phyloP scores from a whole-genome alignment of 768 basidiomycete genomes.

The Naganishia randhawae region DNA sequence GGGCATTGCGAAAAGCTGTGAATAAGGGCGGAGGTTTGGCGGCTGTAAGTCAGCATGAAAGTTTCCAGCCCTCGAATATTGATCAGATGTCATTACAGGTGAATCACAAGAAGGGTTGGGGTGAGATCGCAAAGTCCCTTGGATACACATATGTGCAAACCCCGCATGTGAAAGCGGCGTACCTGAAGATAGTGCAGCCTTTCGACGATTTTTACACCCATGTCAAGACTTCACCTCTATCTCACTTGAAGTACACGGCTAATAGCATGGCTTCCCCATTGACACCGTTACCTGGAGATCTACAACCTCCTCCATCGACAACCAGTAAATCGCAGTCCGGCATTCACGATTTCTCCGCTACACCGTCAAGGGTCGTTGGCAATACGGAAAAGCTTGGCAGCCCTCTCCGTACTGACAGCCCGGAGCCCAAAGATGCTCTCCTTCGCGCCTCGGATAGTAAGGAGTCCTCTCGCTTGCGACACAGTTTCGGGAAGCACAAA shows the following conservation, averaged over 20 bases:
- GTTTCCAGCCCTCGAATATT: slow-evolving; percentile 21
- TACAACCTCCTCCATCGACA: slow-evolving; percentile 10
- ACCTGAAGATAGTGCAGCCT: slow-evolving; percentile 85
- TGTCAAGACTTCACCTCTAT: slow-evolving; percentile 52
- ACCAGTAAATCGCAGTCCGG: neutral
- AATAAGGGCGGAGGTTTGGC: slow-evolving; percentile 83
- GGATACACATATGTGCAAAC: slow-evolving; percentile 79
- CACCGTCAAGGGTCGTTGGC: slow-evolving; percentile 9
- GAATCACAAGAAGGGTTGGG: slow-evolving; percentile 79
- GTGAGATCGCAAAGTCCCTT: slow-evolving; percentile 72
- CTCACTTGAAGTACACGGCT: neutral
- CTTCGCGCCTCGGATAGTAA: neutral
- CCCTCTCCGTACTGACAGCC: neutral
- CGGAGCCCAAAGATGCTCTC: neutral
- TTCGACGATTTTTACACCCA: slow-evolving; percentile 85
- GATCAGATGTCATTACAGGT: slow-evolving; percentile 58
- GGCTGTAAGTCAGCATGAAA: slow-evolving; percentile 57
- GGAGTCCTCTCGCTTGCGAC: neutral
- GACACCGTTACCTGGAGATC: slow-evolving; percentile 4
- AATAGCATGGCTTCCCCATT: slow-evolving; percentile 3
- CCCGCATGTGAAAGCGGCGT: slow-evolving; percentile 83
- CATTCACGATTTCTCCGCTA: neutral
- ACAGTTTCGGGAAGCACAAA: neutral
- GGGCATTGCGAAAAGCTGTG: slow-evolving; percentile 88
- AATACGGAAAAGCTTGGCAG: slow-evolving; percentile 11